A percentile compares a stretch with the other conserved stretches of the same genome.
phyloP scores from a whole-genome alignment of 2,329 filamentous ascomycete species.

The Microsporum ferrugineum region DNA sequence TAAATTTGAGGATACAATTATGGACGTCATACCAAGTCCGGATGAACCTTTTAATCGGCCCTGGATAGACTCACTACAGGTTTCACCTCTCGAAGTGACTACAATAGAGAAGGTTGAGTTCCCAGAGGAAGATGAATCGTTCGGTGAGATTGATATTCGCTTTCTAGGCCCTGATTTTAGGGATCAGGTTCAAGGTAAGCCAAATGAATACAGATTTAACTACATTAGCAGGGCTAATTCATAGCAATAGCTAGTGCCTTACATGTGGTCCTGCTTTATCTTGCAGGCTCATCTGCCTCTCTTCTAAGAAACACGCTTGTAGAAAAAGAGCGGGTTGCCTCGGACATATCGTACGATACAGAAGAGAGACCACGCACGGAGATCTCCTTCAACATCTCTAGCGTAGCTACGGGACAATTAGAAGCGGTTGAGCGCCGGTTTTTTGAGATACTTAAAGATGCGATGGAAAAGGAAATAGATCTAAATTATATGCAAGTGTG shows the following conservation, averaged over 20 bases:
- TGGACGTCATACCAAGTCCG: slow-evolving; percentile 65
- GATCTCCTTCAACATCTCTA: slow-evolving; percentile 74
- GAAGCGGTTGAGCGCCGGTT: slow-evolving; percentile 74
- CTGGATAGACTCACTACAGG: slow-evolving; percentile 79
- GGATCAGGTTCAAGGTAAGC: slow-evolving; percentile 49
- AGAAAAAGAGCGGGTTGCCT: slow-evolving; percentile 84
- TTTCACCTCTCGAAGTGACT: slow-evolving; percentile 60
- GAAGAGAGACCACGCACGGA: slow-evolving; percentile 71
- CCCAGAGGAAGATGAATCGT: slow-evolving; percentile 90
- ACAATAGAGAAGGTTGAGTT: slow-evolving; percentile 73
- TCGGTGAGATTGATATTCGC: slow-evolving; percentile 72
- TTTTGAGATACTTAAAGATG: slow-evolving; percentile 70
- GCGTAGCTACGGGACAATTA: slow-evolving; percentile 78
- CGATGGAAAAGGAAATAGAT: slow-evolving; percentile 65
- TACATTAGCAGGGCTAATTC: background rate
- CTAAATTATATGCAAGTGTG: slow-evolving; percentile 86
- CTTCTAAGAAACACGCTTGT: slow-evolving; percentile 85
- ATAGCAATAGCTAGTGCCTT: slow-evolving; percentile 47
- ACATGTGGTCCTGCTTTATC: slow-evolving; percentile 69
- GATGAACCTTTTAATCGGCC: slow-evolving; percentile 70
- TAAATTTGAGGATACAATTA: slow-evolving; percentile 75
- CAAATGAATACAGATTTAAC: background rate
- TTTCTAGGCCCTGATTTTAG: slow-evolving; percentile 79
- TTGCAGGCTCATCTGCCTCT: slow-evolving; percentile 86
- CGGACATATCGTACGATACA: slow-evolving; percentile 66